phyloP scores from a whole-genome alignment of 768 basidiomycete species.

The Cyathus striatus region DNA sequence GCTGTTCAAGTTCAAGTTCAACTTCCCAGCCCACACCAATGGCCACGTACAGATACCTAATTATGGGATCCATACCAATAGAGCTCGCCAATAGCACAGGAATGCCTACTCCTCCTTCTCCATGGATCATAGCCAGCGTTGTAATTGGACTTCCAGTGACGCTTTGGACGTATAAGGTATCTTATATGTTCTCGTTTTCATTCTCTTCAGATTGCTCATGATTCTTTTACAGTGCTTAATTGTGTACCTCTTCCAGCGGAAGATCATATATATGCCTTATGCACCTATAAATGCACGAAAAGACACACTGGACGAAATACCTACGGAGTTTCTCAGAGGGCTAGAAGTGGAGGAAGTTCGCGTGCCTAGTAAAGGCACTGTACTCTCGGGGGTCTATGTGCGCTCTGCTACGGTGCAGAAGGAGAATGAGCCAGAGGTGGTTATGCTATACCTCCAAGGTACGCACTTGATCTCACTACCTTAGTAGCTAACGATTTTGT shows the following conservation, averaged over 20 bases:
- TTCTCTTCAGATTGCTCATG: constrained; percentile 2
- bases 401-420: constrained; percentile 1
- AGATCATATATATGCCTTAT: constrained; percentile 49
- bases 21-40: no score
- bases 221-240: constrained; percentile 31
- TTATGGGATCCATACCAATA: no score
- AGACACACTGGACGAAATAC: constrained; percentile 22
- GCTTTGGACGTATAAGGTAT: constrained; percentile 39
- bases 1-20: no score
- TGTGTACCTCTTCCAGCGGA: constrained; percentile 42
- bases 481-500: constrained; percentile 12
- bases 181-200: background rate
- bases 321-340: constrained; percentile 4
- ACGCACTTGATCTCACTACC: background rate
- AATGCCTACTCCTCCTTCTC: no score
- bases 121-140: constrained; percentile 19
- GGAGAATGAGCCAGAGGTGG: constrained; percentile 3
- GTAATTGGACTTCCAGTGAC: constrained; percentile 29
- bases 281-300: constrained; percentile 33
- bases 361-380: constrained; percentile 5
- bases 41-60: no score
- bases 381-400: constrained; percentile 12
- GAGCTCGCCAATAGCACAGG: no score
- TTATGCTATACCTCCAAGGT: constrained; percentile 21
- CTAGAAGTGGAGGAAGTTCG: constrained; percentile 13